Evolutionary conservation across 164 flowering plant species (phyloP).

Genomic region (Nelumbo lutea): DNA sequence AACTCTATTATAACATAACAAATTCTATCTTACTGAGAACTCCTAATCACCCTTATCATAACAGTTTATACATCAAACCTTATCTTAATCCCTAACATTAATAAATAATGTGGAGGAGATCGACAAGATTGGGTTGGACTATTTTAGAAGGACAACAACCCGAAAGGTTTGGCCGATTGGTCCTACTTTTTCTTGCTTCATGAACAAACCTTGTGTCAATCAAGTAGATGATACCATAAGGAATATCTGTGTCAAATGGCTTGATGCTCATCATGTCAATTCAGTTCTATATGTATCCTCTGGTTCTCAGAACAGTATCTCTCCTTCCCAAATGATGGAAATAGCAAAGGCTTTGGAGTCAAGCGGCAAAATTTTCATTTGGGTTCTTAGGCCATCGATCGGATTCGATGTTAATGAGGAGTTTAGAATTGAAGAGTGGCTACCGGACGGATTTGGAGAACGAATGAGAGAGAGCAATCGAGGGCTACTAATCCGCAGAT

Average conservation of each 20-base stretch:
- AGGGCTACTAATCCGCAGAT: conserved; percentile 10
- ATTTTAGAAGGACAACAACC: conserved; percentile 25
- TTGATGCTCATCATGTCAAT: conserved; percentile 39
- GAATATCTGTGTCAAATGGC: conserved; percentile 30
- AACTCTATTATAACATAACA: too few species aligned
- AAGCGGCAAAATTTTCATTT: conserved; percentile 27
- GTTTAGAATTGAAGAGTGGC: conserved; percentile 17
- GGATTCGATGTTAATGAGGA: conserved; percentile 3
- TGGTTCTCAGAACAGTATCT: conserved; percentile 51
- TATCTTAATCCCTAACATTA: too few species aligned
- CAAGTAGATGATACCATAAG: conserved; percentile 13
- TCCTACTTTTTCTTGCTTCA: conserved; percentile 10
- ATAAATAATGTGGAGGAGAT: conserved; percentile 50
- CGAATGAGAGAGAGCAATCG: neutral
- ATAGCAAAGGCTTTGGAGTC: conserved; percentile 50
- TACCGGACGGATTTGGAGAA: too few species aligned
- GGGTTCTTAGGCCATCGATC: too few species aligned
- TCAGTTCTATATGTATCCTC: too few species aligned
- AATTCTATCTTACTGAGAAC: too few species aligned
- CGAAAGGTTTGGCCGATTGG: conserved; percentile 40
- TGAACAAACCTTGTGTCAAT: conserved; percentile 1
- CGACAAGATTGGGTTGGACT: conserved; percentile 34
- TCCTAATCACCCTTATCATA: too few species aligned
- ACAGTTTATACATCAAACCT: too few species aligned
- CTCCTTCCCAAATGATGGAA: conserved; percentile 41